Evolutionary conservation across 2,329 filamentous ascomycete species (phyloP), one percentile per base, ranked within the genome.

Genomic region (Trichophyton benhamiae): DNA sequence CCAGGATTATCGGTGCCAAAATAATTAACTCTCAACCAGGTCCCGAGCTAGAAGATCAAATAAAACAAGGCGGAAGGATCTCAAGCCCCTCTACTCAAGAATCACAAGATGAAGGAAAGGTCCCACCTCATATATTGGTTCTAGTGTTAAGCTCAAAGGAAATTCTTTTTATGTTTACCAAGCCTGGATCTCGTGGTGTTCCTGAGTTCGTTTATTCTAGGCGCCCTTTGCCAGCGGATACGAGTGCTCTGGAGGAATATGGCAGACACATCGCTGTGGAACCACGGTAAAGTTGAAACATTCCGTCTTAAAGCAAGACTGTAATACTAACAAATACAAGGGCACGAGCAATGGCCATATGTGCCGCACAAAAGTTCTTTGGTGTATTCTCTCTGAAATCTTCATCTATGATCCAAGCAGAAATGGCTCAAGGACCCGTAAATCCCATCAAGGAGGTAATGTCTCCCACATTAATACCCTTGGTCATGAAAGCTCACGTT

Each of bases 101-200:
- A 30, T 33, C 22, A 27, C 46, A 15, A 11, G 15, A 30, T 17
- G 20, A 52, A 58, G 65, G 70, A 22, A 60, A 64, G 2, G 72
- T 87, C 61, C 89, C 91, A 11, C 87, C 89, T n/a, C 90, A 97
- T 69, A 77, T 91, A 25, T 77, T 97, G 15, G 81, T 94, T 3
- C 76, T 97, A 15, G 84, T 89, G 22, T 80, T 96, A 7, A 86
- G 88, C 65, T 83, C 82, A 15, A 85, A 86, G 42, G 84, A 89
- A 62, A 77, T 89, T 58, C 79, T 92, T 25, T 96, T 96, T 66
- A 75, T 96, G 25, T 92, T 87, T 71, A 79, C 90, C 57, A 72
- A 73, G 38, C 74, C 77, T 33, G 67, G 68, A 0, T 65, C 68
- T 1, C 72, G 78, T 62, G 79, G 79, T 4, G 71, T 71, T 5